A percentile compares a stretch with the other conserved stretches of the same genome.
These are phyloP conservation scores for Rhodocollybia butyracea DNA, from an alignment of 768 basidiomycete species.

Conservation along the genomic window DNA sequence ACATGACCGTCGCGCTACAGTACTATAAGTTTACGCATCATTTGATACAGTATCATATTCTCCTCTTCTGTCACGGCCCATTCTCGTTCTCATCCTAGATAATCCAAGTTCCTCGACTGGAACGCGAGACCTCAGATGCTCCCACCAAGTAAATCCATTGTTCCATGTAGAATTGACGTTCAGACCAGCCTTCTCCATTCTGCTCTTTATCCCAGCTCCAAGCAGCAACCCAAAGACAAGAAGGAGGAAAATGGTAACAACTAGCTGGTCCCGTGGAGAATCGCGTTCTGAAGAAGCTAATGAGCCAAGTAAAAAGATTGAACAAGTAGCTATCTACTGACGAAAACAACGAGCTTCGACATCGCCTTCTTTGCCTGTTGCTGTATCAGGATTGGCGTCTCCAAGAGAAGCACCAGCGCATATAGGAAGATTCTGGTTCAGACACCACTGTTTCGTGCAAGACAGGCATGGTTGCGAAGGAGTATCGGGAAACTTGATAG, in stretches of 20 bases:
- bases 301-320: slow-evolving; percentile 14
- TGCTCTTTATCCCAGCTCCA: slow-evolving; percentile 78
- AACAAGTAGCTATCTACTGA: slow-evolving; percentile 39
- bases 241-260: slow-evolving; percentile 87
- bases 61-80: slow-evolving; percentile 28
- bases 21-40: slow-evolving; percentile 2
- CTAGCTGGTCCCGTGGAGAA: slow-evolving; percentile 91
- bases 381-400: slow-evolving; percentile 87
- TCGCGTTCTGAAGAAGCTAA: slow-evolving; percentile 67
- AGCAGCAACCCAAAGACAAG: slow-evolving; percentile 84
- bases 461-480: slow-evolving; percentile 89
- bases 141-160: slow-evolving; percentile 75
- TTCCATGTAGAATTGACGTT: slow-evolving; percentile 62
- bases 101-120: slow-evolving; percentile 39
- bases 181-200: slow-evolving; percentile 77
- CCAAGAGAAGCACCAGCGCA: slow-evolving; percentile 74
- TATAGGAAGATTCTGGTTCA: slow-evolving; percentile 85
- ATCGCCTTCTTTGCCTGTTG: slow-evolving; percentile 92
- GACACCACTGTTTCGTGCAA: slow-evolving; percentile 94
- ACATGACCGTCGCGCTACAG: not conserved
- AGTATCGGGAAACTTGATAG: slow-evolving; percentile 75
- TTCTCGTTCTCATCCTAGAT: slow-evolving; percentile 44
- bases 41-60: slow-evolving; percentile 44
- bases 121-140: slow-evolving; percentile 60
- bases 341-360: slow-evolving; percentile 96